Evolutionary conservation across 2,329 filamentous ascomycete genomes (phyloP), one percentile per base, ranked within the genome.

Genomic region (Metarhizium rileyi): DNA sequence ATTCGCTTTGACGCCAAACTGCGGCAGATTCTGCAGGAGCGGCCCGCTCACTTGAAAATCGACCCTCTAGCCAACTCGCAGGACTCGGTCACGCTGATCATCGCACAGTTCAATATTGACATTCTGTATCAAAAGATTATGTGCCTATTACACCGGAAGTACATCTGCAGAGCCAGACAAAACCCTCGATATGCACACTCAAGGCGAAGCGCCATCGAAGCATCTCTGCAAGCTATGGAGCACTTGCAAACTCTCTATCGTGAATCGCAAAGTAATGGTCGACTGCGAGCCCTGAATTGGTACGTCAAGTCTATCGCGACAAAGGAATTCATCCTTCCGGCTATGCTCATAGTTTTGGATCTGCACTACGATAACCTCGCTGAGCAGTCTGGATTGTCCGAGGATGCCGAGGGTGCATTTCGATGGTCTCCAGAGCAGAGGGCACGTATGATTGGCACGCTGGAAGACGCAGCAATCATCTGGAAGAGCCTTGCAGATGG

Each of bases 101-200:
- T 95, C 71, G 86, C 90, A 47, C 83, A 90, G 26, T 90, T 90
- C 63, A 86, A 86, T 50, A 71, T 96, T 28, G 87, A 93, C 53
- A 84, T 93, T 46, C 70, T 96, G 5, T 95, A 90, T 62, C 83
- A 94, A 55, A 95, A 95, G 68, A 86, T 90, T 18, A 77, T 95
- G 59, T 94, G 89, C 59, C 79, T 95, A 22, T 77, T 98, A 36
- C 93, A 98, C 65, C 80, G 90, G 46, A 90, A 90, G 55, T 96
- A 93, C 64, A 77, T 95, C 51, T 74, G 80, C n/a, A 80, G 83
- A 52, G 87, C 90, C 5, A 76, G 86, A 44, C 80, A 86, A 52
- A 93, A 91, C 58, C 74, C 86, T 9, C 79, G 90, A 8, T 97
- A 95, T 61, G 80, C 83, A 8, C 88, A 93, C 61, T 95, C 90